These are phyloP conservation scores for Nyctanthes arbortristis DNA, from an alignment of 257 asterid species.

Conservation along the genomic window DNA sequence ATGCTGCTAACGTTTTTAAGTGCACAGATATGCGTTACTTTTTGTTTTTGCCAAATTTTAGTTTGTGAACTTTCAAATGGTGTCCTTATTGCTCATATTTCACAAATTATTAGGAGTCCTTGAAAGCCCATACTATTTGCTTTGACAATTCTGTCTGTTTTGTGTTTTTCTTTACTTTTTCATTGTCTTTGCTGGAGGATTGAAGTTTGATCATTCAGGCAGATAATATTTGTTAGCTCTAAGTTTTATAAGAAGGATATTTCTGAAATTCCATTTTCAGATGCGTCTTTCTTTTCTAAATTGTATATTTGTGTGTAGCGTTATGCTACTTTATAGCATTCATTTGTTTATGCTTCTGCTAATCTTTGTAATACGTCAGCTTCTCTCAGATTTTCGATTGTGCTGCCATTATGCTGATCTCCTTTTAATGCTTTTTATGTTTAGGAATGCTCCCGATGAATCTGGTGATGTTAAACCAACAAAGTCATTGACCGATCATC, in stretches of 20 bases:
- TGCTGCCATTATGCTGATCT: constrained; percentile 30
- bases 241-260: constrained; percentile 8
- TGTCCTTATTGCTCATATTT: constrained; percentile 7
- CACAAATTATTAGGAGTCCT: background rate
- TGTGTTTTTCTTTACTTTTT: constrained; percentile 4
- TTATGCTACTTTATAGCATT: constrained; percentile 12
- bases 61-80: background rate
- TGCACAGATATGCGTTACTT: background rate
- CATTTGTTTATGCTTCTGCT: background rate
- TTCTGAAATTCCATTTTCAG: constrained; percentile 7
- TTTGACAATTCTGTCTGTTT: background rate
- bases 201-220: background rate
- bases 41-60: background rate
- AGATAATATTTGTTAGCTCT: background rate
- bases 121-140: constrained; percentile 3
- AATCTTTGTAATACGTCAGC: background rate
- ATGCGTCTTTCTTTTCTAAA: constrained; percentile 12
- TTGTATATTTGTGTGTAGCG: background rate
- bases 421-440: constrained; percentile 30
- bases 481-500: constrained; percentile 60
- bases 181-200: background rate
- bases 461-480: constrained; percentile 36
- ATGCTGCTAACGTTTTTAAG: background rate
- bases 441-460: constrained; percentile 47
- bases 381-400: background rate